Percentiles rank a stretch among this genome's conserved stretches.
These are phyloP conservation scores for Meyerozyma athensensis DNA, from an alignment of 1,139 yeast species.

Conservation along the genomic window DNA sequence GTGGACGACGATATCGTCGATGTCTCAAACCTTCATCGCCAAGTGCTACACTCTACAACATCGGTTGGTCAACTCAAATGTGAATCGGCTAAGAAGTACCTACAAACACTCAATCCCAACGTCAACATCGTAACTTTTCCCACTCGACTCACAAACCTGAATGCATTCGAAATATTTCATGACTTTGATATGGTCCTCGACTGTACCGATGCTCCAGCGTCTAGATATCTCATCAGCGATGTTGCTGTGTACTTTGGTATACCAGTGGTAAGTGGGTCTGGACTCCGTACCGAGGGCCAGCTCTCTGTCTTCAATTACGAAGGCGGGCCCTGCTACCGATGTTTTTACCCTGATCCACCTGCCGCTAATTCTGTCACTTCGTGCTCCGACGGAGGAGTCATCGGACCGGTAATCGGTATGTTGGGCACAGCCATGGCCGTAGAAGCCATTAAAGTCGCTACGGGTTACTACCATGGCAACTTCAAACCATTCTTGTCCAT, in stretches of 20 bases:
- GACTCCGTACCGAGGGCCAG: constrained; percentile 90
- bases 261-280: constrained; percentile 88
- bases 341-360: constrained; percentile 90
- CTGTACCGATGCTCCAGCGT: constrained; percentile 91
- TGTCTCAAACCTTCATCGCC: constrained; percentile 81
- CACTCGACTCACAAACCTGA: constrained; percentile 45
- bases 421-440: constrained; percentile 87
- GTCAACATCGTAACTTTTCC: constrained; percentile 53
- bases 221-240: constrained; percentile 85
- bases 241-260: constrained; percentile 65
- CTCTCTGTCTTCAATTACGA: constrained; percentile 66
- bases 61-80: constrained; percentile 70
- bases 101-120: constrained; percentile 60
- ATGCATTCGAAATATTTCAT: constrained; percentile 61
- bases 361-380: constrained; percentile 77
- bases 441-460: constrained; percentile 73
- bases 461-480: constrained; percentile 47
- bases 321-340: constrained; percentile 92
- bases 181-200: constrained; percentile 76
- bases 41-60: constrained; percentile 68
- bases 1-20: constrained; percentile 87
- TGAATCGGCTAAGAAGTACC: constrained; percentile 62
- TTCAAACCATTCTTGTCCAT: constrained; percentile 68
- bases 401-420: constrained; percentile 93
- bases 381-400: constrained; percentile 91